Evolutionary conservation across 148 eudicot genomes (phyloP).

Genomic region (Amaranthus cruentus): DNA sequence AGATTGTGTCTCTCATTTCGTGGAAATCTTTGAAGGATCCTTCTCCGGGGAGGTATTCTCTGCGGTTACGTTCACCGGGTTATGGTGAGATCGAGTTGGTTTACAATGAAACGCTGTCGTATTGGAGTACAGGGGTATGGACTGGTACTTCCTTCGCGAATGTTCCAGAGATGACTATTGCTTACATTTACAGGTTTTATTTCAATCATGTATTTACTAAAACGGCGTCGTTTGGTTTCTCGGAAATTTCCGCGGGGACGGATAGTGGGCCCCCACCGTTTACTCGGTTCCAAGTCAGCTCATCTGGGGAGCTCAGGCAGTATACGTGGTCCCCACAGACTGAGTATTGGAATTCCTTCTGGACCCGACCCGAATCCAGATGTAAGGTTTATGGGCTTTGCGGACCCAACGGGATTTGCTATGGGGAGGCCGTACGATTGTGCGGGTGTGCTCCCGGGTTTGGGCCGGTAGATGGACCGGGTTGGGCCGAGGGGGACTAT

Average conservation of each 20-base stretch:
- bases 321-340: slow-evolving; percentile 59
- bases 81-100: slow-evolving; percentile 70
- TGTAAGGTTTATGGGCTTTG: slow-evolving; percentile 59
- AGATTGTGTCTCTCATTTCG: slow-evolving; percentile 27
- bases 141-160: slow-evolving; percentile 45
- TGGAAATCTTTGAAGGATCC: slow-evolving; percentile 63
- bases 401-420: slow-evolving; percentile 58
- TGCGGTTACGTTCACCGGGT: slow-evolving; percentile 46
- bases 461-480: slow-evolving; percentile 34
- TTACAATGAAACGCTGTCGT: slow-evolving; percentile 22
- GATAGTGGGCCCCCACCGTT: slow-evolving; percentile 46
- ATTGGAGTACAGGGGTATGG: slow-evolving; percentile 80
- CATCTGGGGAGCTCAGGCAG: slow-evolving; percentile 56
- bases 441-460: slow-evolving; percentile 57
- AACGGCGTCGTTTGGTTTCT: slow-evolving; percentile 59
- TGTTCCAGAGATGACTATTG: slow-evolving; percentile 74
- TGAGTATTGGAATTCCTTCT: slow-evolving; percentile 65
- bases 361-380: slow-evolving; percentile 62
- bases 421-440: slow-evolving; percentile 19
- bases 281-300: slow-evolving; percentile 48
- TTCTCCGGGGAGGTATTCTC: slow-evolving; percentile 51
- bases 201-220: slow-evolving; percentile 44
- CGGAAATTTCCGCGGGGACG: slow-evolving; percentile 36
- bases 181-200: slow-evolving; percentile 63
- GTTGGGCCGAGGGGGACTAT: slow-evolving; percentile 54